Base-by-base conservation (phyloP, 306 rosid genomes). In the Trifolium subterraneum region DNA sequence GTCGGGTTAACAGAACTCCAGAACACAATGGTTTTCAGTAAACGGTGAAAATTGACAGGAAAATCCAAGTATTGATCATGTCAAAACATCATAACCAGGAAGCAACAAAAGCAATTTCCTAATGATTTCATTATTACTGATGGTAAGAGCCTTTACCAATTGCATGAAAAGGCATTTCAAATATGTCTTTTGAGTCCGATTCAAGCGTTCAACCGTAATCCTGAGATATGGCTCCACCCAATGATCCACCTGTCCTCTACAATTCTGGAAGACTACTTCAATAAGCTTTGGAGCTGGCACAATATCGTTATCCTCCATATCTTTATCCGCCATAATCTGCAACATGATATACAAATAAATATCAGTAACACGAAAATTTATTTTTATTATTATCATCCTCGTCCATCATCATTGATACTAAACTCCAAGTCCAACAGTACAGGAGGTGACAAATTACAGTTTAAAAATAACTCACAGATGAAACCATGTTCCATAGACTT, bases 251-350 rank as follows among this genome's bases (percentile, higher is more conserved):
- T 89, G 98, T 74, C 96, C 97, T 82, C 81, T 87, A 74, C 98
- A 93, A 65, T 93, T 91, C 85, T 91, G 98, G 73, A 93, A 91
- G 81, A 93, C 80, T 50, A 93, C 98, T 88, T 91, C 97, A 74
- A 93, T 84, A 84, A 93, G 96, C 87, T 93, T 93, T 15, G 98
- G 98, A 56, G 98, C 93, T 23, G 98, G 93, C 83, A 89, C 96
- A 74, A 93, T 89, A 82, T 93, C 98, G n/a, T 70, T 79, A 76
- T 93, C 98, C 76, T 93, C 98, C 92, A 91, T 64, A 81, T 89
- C 91, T 82, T 77, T 85, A 72, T 93, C 98, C 0, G 86, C 67
- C 96, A 93, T 81, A 71, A 91, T 70, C 98, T 93, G 88, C 55
- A 79, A 63, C 35, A 52, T 50, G 27, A 60, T 33, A 69, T 11